These are phyloP conservation scores for Fusarium brachygibbosum DNA, from an alignment of 2,329 filamentous ascomycete genomes.

Conservation along the genomic window DNA sequence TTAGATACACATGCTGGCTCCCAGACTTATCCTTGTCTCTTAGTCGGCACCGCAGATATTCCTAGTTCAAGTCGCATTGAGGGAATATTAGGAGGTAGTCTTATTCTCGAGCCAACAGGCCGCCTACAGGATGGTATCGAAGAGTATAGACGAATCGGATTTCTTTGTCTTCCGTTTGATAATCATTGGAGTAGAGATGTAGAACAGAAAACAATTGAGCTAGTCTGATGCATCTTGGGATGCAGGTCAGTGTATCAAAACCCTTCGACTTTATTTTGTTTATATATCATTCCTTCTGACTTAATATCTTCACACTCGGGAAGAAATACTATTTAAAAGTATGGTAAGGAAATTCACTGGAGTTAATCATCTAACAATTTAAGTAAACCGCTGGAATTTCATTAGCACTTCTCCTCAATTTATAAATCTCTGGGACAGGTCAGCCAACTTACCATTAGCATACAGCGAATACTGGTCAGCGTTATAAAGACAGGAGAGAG, in stretches of 20 bases:
- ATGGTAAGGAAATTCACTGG: no score
- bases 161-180: not conserved
- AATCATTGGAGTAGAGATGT: not conserved
- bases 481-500: conserved; percentile 32
- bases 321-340: no score
- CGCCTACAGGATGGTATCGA: not conserved
- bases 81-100: not conserved
- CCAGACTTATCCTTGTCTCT: not conserved
- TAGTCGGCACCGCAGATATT: not conserved
- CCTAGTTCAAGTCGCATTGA: no score
- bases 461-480: conserved; percentile 39
- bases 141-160: not conserved
- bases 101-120: not conserved
- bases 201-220: not conserved
- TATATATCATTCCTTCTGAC: no score
- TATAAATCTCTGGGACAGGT: no score
- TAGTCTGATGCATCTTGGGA: not conserved
- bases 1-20: rapidly evolving
- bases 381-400: no score
- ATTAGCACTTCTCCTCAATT: no score
- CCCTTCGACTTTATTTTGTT: no score
- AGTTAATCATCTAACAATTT: no score
- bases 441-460: conserved; percentile 31
- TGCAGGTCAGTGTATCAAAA: no score
- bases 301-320: no score